Base-by-base conservation (phyloP, 192 early-diverging fungal species). In the Coemansia sp. region DNA sequence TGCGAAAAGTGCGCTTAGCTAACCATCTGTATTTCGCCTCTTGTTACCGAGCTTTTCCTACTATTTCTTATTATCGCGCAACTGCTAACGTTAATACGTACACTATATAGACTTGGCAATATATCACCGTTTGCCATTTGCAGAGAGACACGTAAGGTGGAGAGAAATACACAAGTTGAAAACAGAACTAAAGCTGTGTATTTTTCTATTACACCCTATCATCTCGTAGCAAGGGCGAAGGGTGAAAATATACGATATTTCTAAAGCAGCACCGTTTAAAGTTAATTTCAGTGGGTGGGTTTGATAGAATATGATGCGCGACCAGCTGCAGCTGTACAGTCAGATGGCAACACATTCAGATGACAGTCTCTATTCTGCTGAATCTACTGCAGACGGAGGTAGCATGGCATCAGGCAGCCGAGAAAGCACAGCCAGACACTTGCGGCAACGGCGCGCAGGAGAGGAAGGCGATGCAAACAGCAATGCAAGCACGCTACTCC, bases 321-420 rank as follows among this genome's bases (percentile, higher is more conserved):
- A 58, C 46, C 62, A 73, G 54, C 42, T 46, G 31, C 24, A 51
- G 24, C 62, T 63, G 14, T 70, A 69, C 63, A 70, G 46, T 59
- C 46, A 68, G 19, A 46, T 31, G 22, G 57, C 46, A 6, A 54
- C 67, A 2, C 64, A 68, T 46, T 70, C 73, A 2, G 73, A 75
- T 67, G 73, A 75, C 8, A 75, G 67, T 22, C 64, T 75, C 31
- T 70, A 75, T 59, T 56, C 63, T 4, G 11, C 59, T 2, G 46
- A 53, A 6, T 61, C 64, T 5, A 27, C 54, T 2, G 33, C 59
- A 27, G 57, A 29, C 51, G 33, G 25, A 19, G 39, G 39, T 17
- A 46, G 39, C 39, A 46, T 14, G 39, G 39, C 3, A 46, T 46
- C 39, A 14, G 39, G 39, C 39, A 46, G 39, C 11, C 39, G 39